A percentile compares a stretch with the other conserved stretches of the same genome.
These are phyloP conservation scores for Microdochium trichocladiopsis DNA, from an alignment of 2,329 filamentous ascomycete genomes.

Conservation along the genomic window DNA sequence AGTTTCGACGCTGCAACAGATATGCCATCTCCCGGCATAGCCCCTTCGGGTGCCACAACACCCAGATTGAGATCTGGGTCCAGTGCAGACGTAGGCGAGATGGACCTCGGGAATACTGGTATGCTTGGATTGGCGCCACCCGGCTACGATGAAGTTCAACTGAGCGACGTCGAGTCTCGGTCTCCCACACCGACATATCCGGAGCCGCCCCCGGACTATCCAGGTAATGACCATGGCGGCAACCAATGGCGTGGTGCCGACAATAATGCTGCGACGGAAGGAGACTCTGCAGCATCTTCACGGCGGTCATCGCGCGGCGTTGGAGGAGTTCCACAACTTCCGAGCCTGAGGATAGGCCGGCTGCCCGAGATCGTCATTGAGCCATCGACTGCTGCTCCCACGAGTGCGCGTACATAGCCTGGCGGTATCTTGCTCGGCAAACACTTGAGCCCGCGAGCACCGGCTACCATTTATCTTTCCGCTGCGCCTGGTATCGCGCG, in stretches of 20 bases:
- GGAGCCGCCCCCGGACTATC: conserved; percentile 46
- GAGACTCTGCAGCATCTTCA: conserved; percentile 11
- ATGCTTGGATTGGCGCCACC: conserved; percentile 40
- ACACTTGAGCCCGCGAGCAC: no score
- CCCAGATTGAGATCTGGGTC: conserved; percentile 35
- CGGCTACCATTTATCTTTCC: no score
- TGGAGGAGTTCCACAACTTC: conserved; percentile 38
- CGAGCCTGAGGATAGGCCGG: conserved; percentile 39
- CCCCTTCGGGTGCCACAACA: conserved; percentile 35
- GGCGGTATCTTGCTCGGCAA: not conserved
- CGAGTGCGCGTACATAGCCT: not conserved
- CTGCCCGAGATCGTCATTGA: conserved; percentile 55
- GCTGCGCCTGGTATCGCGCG: no score
- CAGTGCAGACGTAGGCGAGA: conserved; percentile 43
- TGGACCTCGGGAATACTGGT: conserved; percentile 36
- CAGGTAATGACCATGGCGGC: conserved; percentile 23
- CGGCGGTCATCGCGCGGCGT: conserved; percentile 23
- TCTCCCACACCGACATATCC: conserved; percentile 31
- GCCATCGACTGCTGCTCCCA: not conserved
- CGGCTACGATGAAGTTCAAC: conserved; percentile 44
- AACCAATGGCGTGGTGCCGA: no score
- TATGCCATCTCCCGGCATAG: conserved; percentile 29
- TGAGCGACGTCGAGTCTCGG: conserved; percentile 30
- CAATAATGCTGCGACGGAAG: conserved; percentile 15
- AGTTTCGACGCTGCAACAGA: conserved; percentile 41